phyloP scores from a whole-genome alignment of 768 basidiomycete species.

The Suillus bovinus region DNA sequence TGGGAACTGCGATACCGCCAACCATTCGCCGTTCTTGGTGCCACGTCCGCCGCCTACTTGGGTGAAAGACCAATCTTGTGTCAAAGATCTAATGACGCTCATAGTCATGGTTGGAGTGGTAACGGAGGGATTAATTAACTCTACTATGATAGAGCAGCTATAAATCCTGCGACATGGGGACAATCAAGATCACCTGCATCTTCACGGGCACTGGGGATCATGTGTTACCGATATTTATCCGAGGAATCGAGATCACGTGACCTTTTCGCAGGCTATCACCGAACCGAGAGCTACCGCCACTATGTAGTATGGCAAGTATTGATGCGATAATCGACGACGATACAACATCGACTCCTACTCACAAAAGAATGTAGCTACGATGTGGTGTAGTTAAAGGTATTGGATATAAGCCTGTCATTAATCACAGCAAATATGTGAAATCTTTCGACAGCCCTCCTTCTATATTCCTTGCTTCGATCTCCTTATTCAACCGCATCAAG shows the following conservation, averaged over 20 bases:
- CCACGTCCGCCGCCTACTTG: conserved; percentile 63
- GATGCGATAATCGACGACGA: neutral
- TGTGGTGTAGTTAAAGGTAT: neutral
- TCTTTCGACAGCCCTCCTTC: conserved; percentile 34
- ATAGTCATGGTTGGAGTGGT: conserved; percentile 14
- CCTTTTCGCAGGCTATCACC: too few relatives aligned
- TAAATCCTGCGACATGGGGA: conserved; percentile 7
- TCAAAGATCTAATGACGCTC: conserved; percentile 30
- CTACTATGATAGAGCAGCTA: conserved; percentile 3
- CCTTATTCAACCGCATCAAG: conserved; percentile 41
- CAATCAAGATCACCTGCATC: conserved; percentile 7
- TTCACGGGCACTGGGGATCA: too few relatives aligned
- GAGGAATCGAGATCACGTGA: neutral
- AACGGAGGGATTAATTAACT: neutral
- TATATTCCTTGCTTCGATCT: conserved; percentile 40
- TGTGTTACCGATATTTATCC: conserved; percentile 17
- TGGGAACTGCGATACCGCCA: conserved; percentile 64
- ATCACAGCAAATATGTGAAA: conserved; percentile 49
- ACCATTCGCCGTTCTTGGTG: conserved; percentile 66
- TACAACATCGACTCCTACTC: neutral
- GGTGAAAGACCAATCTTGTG: conserved; percentile 63
- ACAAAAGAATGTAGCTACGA: neutral
- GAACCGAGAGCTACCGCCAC: too few relatives aligned
- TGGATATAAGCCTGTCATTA: neutral
- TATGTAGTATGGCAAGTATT: neutral